A percentile compares a stretch with the other conserved stretches of the same genome.
phyloP scores from a whole-genome alignment of 2,329 filamentous ascomycete genomes.

The Penicillium sp. region DNA sequence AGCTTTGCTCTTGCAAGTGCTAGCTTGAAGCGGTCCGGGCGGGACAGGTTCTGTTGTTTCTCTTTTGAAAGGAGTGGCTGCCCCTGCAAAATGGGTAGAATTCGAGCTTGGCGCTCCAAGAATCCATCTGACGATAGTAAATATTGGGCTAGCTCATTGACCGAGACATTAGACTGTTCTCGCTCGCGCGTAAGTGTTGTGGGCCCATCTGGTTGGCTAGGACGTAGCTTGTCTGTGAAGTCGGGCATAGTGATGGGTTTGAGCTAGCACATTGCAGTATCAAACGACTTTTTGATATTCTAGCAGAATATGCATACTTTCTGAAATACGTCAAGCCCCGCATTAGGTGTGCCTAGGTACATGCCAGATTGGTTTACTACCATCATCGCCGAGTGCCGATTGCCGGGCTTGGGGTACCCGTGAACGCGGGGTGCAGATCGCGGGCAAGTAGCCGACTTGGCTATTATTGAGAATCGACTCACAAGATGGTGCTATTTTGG shows the following conservation, averaged over 20 bases:
- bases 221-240: slow-evolving; percentile 51
- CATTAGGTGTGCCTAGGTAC: slow-evolving; percentile 2
- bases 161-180: slow-evolving; percentile 43
- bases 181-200: slow-evolving; percentile 48
- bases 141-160: slow-evolving; percentile 47
- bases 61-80: slow-evolving; percentile 52
- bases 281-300: neutral
- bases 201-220: slow-evolving; percentile 46
- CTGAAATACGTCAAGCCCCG: neutral
- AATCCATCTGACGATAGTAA: slow-evolving; percentile 50
- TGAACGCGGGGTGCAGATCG: slow-evolving; percentile 11
- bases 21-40: slow-evolving; percentile 53
- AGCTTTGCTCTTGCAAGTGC: slow-evolving; percentile 53
- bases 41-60: slow-evolving; percentile 51
- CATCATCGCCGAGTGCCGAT: slow-evolving; percentile 20
- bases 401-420: slow-evolving; percentile 7
- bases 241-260: slow-evolving; percentile 40
- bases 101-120: slow-evolving; percentile 47
- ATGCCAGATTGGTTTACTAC: neutral
- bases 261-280: neutral
- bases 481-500: neutral
- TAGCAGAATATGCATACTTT: neutral
- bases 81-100: slow-evolving; percentile 45
- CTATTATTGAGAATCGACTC: neutral
- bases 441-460: slow-evolving; percentile 18